Evolutionary conservation across 169 alveolate genomes (phyloP).

Genomic region (Fabrea salina): DNA sequence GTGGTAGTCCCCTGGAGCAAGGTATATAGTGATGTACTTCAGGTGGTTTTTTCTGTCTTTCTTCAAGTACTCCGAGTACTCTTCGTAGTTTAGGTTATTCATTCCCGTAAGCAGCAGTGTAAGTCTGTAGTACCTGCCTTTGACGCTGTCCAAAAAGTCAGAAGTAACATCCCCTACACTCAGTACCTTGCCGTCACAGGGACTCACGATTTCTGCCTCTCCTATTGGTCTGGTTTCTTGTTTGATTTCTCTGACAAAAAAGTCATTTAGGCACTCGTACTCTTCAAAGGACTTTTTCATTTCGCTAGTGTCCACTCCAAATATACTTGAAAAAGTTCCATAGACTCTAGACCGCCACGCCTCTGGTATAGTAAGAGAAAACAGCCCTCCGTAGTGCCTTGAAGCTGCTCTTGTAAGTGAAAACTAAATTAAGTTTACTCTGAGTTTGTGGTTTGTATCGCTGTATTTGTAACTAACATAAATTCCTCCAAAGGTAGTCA

Average conservation of each 20-base stretch:
- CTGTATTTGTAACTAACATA: neutral
- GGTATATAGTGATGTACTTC: conserved; percentile 66
- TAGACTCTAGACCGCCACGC: conserved; percentile 26
- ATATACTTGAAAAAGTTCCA: conserved; percentile 35
- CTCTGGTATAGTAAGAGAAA: conserved; percentile 35
- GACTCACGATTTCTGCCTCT: conserved; percentile 44
- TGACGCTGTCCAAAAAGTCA: conserved; percentile 58
- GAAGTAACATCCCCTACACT: conserved; percentile 57
- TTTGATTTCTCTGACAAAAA: conserved; percentile 62
- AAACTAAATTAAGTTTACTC: neutral
- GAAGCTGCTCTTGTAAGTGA: conserved; percentile 37
- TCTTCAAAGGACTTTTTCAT: conserved; percentile 38
- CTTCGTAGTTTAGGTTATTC: conserved; percentile 23
- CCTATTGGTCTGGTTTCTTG: conserved; percentile 45
- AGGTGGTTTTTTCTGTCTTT: conserved; percentile 50
- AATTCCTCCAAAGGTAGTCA: neutral
- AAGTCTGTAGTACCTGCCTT: conserved; percentile 63
- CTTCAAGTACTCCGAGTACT: conserved; percentile 34
- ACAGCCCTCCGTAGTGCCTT: conserved; percentile 33
- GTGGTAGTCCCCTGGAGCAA: conserved; percentile 90
- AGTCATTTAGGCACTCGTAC: conserved; percentile 49
- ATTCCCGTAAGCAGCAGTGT: conserved; percentile 71
- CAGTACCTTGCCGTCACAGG: conserved; percentile 79
- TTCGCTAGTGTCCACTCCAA: conserved; percentile 48
- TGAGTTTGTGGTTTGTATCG: neutral